These are phyloP conservation scores for Ogataea ganodermae DNA, from an alignment of 805 yeast species.

Conservation along the genomic window DNA sequence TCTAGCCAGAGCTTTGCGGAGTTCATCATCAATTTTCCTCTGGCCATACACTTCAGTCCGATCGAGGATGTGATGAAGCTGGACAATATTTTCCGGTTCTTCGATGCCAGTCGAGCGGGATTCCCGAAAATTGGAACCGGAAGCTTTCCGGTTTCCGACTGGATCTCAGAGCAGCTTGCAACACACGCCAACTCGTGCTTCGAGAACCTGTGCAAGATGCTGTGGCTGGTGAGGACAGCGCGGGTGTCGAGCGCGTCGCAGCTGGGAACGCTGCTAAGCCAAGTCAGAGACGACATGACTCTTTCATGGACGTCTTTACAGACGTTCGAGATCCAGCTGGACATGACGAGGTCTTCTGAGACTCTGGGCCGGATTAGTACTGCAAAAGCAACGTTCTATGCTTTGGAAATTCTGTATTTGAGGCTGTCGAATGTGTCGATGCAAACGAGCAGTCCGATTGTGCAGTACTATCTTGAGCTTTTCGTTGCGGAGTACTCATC, in stretches of 20 bases:
- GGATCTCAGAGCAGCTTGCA: conserved; percentile 13
- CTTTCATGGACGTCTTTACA: conserved; percentile 34
- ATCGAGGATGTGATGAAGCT: conserved; percentile 31
- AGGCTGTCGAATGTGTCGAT: conserved; percentile 25
- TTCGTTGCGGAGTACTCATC: conserved; percentile 20
- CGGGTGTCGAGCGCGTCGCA: too few species aligned
- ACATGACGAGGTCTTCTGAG: conserved; percentile 8
- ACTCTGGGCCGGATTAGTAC: conserved; percentile 16
- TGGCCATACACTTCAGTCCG: conserved; percentile 40
- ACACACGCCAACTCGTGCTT: conserved; percentile 27
- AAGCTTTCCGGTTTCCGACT: neutral
- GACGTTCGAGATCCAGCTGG: conserved; percentile 33
- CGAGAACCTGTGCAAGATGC: conserved; percentile 40
- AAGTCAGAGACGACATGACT: conserved; percentile 28
- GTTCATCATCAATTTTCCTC: conserved; percentile 44
- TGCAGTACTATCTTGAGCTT: conserved; percentile 31
- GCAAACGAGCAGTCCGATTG: conserved; percentile 23
- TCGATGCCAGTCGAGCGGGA: conserved; percentile 32
- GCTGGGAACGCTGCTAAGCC: conserved; percentile 15
- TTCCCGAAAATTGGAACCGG: conserved; percentile 12
- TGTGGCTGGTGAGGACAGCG: too few species aligned
- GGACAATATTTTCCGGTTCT: conserved; percentile 45
- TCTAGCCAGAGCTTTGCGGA: conserved; percentile 9
- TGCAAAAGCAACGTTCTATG: conserved; percentile 29
- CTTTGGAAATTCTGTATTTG: conserved; percentile 30